These are phyloP conservation scores for Vaccinium macrocarpon DNA, from an alignment of 148 eudicot species.

Conservation along the genomic window DNA sequence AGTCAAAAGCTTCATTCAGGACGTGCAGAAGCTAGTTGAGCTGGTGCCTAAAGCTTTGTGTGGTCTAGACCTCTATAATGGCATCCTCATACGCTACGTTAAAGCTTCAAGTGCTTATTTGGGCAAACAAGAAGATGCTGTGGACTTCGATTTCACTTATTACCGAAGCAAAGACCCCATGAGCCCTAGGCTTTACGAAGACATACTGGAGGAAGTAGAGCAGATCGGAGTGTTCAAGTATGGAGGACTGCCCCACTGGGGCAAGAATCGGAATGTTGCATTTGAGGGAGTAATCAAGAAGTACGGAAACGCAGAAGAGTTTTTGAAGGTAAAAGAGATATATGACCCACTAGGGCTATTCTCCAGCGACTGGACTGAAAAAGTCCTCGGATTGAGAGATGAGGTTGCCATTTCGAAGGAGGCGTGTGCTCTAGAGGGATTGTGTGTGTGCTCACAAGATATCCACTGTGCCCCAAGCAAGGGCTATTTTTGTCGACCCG, in stretches of 20 bases:
- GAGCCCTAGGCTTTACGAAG: constrained; percentile 48
- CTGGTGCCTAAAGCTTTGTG: constrained; percentile 61
- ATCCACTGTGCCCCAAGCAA: constrained; percentile 67
- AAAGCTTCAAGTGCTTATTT: constrained; percentile 69
- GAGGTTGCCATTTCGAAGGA: constrained; percentile 35
- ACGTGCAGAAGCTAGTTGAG: constrained; percentile 53
- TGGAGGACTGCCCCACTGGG: constrained; percentile 83
- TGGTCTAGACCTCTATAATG: constrained; percentile 55
- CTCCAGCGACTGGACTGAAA: constrained; percentile 75
- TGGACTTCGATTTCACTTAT: constrained; percentile 82
- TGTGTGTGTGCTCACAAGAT: constrained; percentile 69
- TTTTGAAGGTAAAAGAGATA: constrained; percentile 47
- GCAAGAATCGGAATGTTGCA: constrained; percentile 78
- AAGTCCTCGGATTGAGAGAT: constrained; percentile 54
- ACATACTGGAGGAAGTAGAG: constrained; percentile 66
- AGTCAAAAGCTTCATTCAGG: constrained; percentile 58
- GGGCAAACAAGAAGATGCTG: constrained; percentile 64
- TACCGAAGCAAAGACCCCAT: constrained; percentile 67
- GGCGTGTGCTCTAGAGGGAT: constrained; percentile 84
- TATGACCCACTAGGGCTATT: constrained; percentile 76
- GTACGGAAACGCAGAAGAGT: constrained; percentile 38
- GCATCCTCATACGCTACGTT: constrained; percentile 77
- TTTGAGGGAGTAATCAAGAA: constrained; percentile 57
- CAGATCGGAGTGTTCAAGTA: constrained; percentile 80
- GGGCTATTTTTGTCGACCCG: constrained; percentile 65